A percentile compares a stretch with the other conserved stretches of the same genome.
Evolutionary conservation across 2,329 filamentous ascomycete species (phyloP).

Genomic region (Cordyceps farinosa): DNA sequence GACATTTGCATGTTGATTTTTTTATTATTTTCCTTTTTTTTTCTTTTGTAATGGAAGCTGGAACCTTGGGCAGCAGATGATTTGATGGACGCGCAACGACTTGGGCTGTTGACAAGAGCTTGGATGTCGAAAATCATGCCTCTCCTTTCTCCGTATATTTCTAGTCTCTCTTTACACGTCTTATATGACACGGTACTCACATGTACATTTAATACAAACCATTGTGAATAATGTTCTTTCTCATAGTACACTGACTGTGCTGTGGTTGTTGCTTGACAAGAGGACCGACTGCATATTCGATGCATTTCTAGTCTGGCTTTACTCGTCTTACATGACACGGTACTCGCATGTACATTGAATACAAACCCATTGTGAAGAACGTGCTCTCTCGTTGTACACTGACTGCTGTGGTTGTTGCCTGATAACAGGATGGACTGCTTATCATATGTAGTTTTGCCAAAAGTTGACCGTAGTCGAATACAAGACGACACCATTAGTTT

Average conservation of each 20-base stretch:
- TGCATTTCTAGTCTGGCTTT: background rate
- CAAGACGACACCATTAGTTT: too few species aligned
- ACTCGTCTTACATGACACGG: too few species aligned
- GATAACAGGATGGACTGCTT: too few species aligned
- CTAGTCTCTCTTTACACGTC: constrained; percentile 11
- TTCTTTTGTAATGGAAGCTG: constrained; percentile 8
- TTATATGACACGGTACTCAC: constrained; percentile 13
- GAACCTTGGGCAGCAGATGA: constrained; percentile 1
- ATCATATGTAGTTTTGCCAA: too few species aligned
- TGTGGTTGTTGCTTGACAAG: background rate
- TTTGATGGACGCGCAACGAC: background rate
- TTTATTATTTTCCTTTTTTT: background rate
- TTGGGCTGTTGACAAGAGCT: background rate
- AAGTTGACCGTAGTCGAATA: too few species aligned
- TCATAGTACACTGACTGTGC: background rate
- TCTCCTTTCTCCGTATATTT: constrained; percentile 2
- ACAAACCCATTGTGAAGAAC: too few species aligned
- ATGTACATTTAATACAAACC: constrained; percentile 15
- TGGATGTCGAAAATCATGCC: constrained; percentile 1
- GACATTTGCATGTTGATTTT: background rate
- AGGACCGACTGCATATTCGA: background rate
- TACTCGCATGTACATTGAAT: too few species aligned
- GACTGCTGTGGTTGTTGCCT: too few species aligned
- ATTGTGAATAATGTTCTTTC: background rate
- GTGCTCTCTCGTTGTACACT: too few species aligned